Percentiles rank a stretch among this genome's conserved stretches.
These are phyloP conservation scores for Scheffersomyces spartinae DNA, from an alignment of 805 yeast species.

Conservation along the genomic window DNA sequence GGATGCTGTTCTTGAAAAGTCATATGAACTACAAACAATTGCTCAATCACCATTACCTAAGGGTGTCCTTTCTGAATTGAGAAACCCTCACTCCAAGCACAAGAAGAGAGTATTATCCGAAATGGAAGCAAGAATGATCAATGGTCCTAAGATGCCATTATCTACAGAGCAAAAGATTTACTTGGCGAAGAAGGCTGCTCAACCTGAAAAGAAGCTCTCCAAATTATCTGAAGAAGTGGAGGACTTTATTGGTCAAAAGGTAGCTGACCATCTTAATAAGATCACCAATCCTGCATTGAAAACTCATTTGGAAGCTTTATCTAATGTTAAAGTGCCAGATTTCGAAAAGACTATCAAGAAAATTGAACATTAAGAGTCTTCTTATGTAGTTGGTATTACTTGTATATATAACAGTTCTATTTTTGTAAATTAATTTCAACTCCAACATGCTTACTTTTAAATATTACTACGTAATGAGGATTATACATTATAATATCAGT, in stretches of 20 bases:
- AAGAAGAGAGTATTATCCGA: slow-evolving; percentile 24
- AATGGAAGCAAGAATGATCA: slow-evolving; percentile 24
- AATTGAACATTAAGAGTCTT: slow-evolving; percentile 6
- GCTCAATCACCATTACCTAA: slow-evolving; percentile 29
- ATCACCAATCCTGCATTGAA: slow-evolving; percentile 23
- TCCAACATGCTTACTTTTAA: too few relatives aligned
- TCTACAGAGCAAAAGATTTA: slow-evolving; percentile 29
- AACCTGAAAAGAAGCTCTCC: slow-evolving; percentile 12
- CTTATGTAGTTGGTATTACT: too few relatives aligned
- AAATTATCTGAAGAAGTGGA: slow-evolving; percentile 26
- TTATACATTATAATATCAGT: too few relatives aligned
- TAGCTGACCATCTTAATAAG: slow-evolving; percentile 25
- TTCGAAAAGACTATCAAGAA: slow-evolving; percentile 16
- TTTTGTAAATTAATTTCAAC: too few relatives aligned
- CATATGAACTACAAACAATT: slow-evolving; percentile 28
- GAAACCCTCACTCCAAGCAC: slow-evolving; percentile 29
- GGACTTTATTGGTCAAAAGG: slow-evolving; percentile 29
- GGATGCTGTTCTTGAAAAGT: slow-evolving; percentile 20
- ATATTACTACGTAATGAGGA: too few relatives aligned
- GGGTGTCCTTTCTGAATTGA: slow-evolving; percentile 21
- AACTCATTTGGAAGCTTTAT: slow-evolving; percentile 28
- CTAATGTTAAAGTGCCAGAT: slow-evolving; percentile 16
- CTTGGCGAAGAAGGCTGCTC: slow-evolving; percentile 23
- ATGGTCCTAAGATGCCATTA: slow-evolving; percentile 32
- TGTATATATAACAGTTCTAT: too few relatives aligned